Evolutionary conservation across 306 rosid species (phyloP).

Genomic region (Amphicarpaea edgeworthii): DNA sequence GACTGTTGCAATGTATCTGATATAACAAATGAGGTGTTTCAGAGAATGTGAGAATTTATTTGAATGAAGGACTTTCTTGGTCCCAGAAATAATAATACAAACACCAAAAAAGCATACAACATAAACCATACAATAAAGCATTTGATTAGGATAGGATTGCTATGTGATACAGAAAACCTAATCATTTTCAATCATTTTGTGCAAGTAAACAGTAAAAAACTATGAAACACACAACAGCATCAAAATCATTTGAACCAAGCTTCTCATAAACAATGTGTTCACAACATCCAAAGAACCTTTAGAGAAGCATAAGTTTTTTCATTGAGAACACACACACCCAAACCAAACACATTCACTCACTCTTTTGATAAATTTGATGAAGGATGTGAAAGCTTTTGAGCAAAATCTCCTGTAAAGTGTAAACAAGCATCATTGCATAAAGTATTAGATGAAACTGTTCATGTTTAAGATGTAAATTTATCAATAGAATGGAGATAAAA

Average conservation of each 20-base stretch:
- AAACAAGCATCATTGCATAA: conserved; percentile 41
- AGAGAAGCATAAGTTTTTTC: not conserved
- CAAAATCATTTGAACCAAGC: not conserved
- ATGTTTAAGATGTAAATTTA: not conserved
- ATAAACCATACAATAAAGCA: not conserved
- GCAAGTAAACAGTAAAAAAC: not conserved
- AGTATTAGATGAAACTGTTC: conserved; percentile 41
- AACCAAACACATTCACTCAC: conserved; percentile 57
- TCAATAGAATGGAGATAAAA: conserved; percentile 26
- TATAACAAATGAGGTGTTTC: conserved; percentile 41
- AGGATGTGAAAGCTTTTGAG: conserved; percentile 88
- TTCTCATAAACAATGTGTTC: not conserved
- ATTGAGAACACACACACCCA: conserved; percentile 1
- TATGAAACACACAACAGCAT: not conserved
- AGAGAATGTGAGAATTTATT: conserved; percentile 37
- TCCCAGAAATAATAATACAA: conserved; percentile 27
- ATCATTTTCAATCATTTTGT: not conserved
- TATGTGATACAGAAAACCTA: not conserved
- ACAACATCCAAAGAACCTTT: conserved; percentile 4
- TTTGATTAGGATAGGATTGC: not conserved
- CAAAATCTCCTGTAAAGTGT: conserved; percentile 67
- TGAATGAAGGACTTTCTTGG: conserved; percentile 30
- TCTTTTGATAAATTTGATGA: conserved; percentile 85
- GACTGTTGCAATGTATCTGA: conserved; percentile 86
- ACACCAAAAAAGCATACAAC: not conserved